phyloP scores from a whole-genome alignment of 208 protist genomes.

The Trypanosoma caninum region DNA sequence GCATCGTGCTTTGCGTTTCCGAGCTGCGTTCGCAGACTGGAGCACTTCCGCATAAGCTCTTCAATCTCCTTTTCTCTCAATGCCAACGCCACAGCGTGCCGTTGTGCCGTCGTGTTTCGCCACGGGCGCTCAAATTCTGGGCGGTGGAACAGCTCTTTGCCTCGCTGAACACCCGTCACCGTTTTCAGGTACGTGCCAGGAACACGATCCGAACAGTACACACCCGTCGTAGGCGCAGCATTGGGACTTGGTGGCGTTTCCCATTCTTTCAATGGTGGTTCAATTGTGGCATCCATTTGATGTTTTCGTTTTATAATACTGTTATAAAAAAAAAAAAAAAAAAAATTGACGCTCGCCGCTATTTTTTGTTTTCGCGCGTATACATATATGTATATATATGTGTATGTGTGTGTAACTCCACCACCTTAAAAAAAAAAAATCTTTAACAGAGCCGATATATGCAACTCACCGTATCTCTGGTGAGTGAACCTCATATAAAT shows the following conservation, averaged over 20 bases:
- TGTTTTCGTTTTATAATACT: too few relatives aligned
- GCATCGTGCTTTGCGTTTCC: conserved; percentile 71
- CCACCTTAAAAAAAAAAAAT: too few relatives aligned
- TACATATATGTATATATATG: too few relatives aligned
- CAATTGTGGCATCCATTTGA: too few relatives aligned
- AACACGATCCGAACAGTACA: conserved; percentile 63
- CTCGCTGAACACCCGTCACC: conserved; percentile 63
- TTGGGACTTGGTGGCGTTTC: conserved; percentile 4
- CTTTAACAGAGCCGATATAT: too few relatives aligned
- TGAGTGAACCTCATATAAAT: too few relatives aligned
- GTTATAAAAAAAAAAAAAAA: too few relatives aligned
- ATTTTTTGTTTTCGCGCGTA: too few relatives aligned
- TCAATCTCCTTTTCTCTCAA: conserved; percentile 90
- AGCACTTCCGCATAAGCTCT: conserved; percentile 77
- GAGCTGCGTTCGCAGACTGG: conserved; percentile 68
- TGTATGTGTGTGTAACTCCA: too few relatives aligned
- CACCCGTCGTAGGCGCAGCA: conserved; percentile 31
- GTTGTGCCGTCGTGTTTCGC: conserved; percentile 50
- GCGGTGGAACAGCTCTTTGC: conserved; percentile 83
- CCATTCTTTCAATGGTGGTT: conserved; percentile 14
- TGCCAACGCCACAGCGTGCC: conserved; percentile 40
- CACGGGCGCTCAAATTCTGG: conserved; percentile 88
- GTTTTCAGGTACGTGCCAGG: conserved; percentile 75
- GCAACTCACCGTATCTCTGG: too few relatives aligned
- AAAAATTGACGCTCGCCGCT: too few relatives aligned